phyloP scores from a whole-genome alignment of 306 rosid species.

The cucumber (Cucumis sativus) region Cucumber_9930_V3 NC_026656.2:332001-332500 shows the following conservation, averaged over 20 bases:
- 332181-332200: not conserved
- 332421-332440: slow-evolving; percentile 99
- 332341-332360: not conserved
- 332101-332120: not conserved
- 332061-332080: not conserved
- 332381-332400: not conserved
- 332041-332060: not conserved
- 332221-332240: not conserved
- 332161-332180: not conserved
- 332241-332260: not conserved
- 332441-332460: slow-evolving; percentile 94
- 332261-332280: not conserved
- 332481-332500: slow-evolving; percentile 99
- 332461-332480: slow-evolving; percentile 89
- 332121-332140: not conserved
- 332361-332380: not conserved
- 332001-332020: not conserved
- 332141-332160: not conserved
- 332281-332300: not conserved
- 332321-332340: not conserved
- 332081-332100: not conserved
- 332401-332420: slow-evolving; percentile 9
- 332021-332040: not conserved
- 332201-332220: not conserved
- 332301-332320: not conserved